Evolutionary conservation across 768 basidiomycete genomes (phyloP), one percentile per base, ranked within the genome.

Genomic region (Naganishia onofrii): DNA sequence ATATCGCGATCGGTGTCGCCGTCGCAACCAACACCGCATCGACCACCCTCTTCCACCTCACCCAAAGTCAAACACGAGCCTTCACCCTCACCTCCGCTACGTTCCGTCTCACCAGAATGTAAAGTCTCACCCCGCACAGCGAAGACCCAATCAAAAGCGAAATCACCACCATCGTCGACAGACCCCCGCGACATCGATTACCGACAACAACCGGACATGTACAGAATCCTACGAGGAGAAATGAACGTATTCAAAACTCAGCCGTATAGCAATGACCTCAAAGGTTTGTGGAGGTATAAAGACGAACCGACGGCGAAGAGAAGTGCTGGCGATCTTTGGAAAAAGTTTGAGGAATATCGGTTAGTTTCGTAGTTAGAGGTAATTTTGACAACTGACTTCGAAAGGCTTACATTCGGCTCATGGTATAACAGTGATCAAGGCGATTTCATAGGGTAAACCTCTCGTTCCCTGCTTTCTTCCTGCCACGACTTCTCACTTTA

Each of bases 191-290:
- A 53, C 3, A 52, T 55, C 29, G 58, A 64, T 38, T 68, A 56
- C 44, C 42, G 29, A 3, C 17, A 51, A 13, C 52, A 28, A 12
- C 54, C 48, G 3, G 52, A 26, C 4, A n/a, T 71, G 23, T 75
- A 76, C 42, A 57, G 64, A 21, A 74, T 76, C 0, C 70, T 74
- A 9, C 73, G 73, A 51, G 78, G 75, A 17, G 79, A 80, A 60
- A 74, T 76, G 68, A 78, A 78, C 17, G 79, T 80, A 1, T 80
- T 80, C 70, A 80, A 78, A 5, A 78, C 79, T 0, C 76, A 76
- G 29, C 78, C 76, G 3, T 80, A 80, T 64, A 77, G 77, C 5
- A 74, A 67, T 2, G 71, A 71, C 19, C 70, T 80, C 52, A 80
- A 80, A 65, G 56, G 56, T 0, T 54, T 75, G 15, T 80, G 79